phyloP scores from a whole-genome alignment of 2,329 filamentous ascomycete species.

The Diaporthe ampelina region DNA sequence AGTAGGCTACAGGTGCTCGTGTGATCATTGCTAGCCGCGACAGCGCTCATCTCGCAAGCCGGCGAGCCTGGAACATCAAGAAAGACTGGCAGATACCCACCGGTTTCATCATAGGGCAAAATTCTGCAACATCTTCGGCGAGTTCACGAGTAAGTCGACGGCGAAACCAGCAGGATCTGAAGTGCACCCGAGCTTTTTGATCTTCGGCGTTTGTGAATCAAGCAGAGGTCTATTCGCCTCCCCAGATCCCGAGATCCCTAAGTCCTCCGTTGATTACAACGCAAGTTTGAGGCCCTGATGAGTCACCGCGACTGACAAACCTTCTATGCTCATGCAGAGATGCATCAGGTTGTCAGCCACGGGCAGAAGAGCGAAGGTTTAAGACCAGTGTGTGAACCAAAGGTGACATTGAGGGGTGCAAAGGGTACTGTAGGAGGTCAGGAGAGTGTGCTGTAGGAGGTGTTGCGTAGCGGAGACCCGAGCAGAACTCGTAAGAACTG shows the following conservation, averaged over 20 bases:
- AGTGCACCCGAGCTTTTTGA: conserved; percentile 14
- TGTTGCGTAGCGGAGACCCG: too few relatives aligned
- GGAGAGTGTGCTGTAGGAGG: too few relatives aligned
- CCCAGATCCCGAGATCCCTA: conserved; percentile 11
- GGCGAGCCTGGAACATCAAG: conserved; percentile 5
- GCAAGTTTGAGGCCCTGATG: not conserved
- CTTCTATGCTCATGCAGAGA: not conserved
- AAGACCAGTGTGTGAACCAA: not conserved
- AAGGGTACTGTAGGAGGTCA: not conserved
- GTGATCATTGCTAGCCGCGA: conserved; percentile 21
- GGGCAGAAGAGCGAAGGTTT: not conserved
- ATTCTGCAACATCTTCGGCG: conserved; percentile 20
- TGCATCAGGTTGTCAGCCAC: not conserved
- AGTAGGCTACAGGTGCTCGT: not conserved
- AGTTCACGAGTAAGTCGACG: conserved; percentile 31
- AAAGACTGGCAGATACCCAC: conserved; percentile 7
- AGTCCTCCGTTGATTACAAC: conserved; percentile 3
- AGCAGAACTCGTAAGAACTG: not conserved
- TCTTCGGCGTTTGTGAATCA: conserved; percentile 16
- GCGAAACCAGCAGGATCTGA: conserved; percentile 21
- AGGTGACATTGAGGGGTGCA: conserved; percentile 18
- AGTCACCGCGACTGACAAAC: not conserved
- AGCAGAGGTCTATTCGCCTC: conserved; percentile 1
- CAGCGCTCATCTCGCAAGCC: not conserved
- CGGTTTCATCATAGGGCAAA: conserved; percentile 28